Evolutionary conservation across 2,329 filamentous ascomycete species (phyloP).

Genomic region (Alternaria alternata): DNA sequence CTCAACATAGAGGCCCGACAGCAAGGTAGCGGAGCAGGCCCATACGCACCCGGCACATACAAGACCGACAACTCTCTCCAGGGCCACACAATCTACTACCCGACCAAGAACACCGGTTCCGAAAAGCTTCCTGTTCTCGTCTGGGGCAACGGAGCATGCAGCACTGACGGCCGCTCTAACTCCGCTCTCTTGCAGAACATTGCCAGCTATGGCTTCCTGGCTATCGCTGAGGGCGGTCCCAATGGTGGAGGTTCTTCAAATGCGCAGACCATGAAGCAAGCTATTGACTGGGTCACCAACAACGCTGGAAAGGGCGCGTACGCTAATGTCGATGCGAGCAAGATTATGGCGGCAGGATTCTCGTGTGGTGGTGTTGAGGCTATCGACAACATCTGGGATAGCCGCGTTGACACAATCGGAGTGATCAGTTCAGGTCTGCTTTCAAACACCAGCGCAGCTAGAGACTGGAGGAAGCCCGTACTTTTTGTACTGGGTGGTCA

Average conservation of each 20-base stretch:
- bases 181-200: too few species aligned
- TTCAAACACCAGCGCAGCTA: neutral
- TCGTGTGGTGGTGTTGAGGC: slow-evolving; percentile 30
- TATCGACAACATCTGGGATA: slow-evolving; percentile 17
- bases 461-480: slow-evolving; percentile 21
- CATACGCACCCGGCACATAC: slow-evolving; percentile 11
- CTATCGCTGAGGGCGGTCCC: too few species aligned
- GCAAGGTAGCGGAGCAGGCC: slow-evolving; percentile 7
- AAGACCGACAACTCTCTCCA: slow-evolving; percentile 17
- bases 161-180: too few species aligned
- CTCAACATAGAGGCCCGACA: slow-evolving; percentile 4
- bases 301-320: slow-evolving; percentile 26
- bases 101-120: slow-evolving; percentile 9
- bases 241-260: too few species aligned
- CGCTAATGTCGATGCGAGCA: slow-evolving; percentile 28
- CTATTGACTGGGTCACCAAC: neutral
- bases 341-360: slow-evolving; percentile 25
- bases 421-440: too few species aligned
- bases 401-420: neutral
- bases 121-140: too few species aligned
- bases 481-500: slow-evolving; percentile 25
- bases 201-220: too few species aligned
- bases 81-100: slow-evolving; percentile 28
- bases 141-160: too few species aligned
- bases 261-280: too few species aligned